Evolutionary conservation across 169 alveolate species (phyloP), one percentile per base, ranked within the genome.

Genomic region (Plasmodium fragile): DNA sequence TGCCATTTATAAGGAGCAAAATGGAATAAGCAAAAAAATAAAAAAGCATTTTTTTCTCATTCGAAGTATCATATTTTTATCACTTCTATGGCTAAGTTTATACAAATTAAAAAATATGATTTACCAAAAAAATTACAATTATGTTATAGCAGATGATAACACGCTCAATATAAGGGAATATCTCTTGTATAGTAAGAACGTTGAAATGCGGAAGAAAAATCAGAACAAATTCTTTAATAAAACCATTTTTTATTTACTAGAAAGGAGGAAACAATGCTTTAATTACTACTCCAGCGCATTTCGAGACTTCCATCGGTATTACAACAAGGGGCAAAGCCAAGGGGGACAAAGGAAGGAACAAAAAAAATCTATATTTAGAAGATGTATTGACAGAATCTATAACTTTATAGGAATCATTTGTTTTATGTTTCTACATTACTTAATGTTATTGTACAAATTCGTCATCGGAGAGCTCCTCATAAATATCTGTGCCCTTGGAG

Each of bases 81-180:
- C 84, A 3, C 52, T 85, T 73, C 32, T 85, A n/a, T 85, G 93
- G 93, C 30, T 85, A 85, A 34, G 83, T 18, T 72, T 85, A 41
- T 85, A 78, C 28, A 53, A 52, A 85, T 73, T 85, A 53, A 73
- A 77, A 85, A 85, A 85, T 52, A 75, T 85, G 80, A 85, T 85
- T 32, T 85, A 85, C 80, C 52, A 85, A 36, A 85, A 85, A 65
- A 85, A 85, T 32, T 85, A 85, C 22, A 85, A 85, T 75, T 85
- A 85, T 85, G 85, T 85, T 18, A 85, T 85, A 52, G 93, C 93
- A 73, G 93, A 75, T 85, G 93, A 85, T 73, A 85, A 85, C 75
- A 45, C 85, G 25, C 25, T 85, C 75, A 73, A 41, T 32, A 34
- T 85, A 73, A 85, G 65, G 45, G 34, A 85, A 65, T 85, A 85